Evolutionary conservation across 164 flowering plant genomes (phyloP), one percentile per base, ranked within the genome.

Genomic region (Stephania japonica): DNA sequence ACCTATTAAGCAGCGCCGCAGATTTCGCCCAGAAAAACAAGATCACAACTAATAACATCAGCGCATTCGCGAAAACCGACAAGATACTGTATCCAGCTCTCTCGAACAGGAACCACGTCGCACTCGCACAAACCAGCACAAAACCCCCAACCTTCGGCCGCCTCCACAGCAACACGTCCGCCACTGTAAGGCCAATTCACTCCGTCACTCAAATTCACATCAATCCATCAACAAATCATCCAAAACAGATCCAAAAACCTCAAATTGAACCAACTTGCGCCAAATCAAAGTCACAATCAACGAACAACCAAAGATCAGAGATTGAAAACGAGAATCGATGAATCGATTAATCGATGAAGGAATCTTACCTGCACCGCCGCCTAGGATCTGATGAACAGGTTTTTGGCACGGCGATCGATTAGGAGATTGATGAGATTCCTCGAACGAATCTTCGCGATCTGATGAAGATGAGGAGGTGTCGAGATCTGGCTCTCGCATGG

Each of bases 1-100:
- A 93, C 97, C 98, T 82, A 71, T 89, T 91, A 70, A 93, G 91
- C 69, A 91, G 81, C 43, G 88, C 77, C 19, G 98, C 98, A 27
- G 96, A 88, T 83, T 89, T 93, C 11, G 89, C 93, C 98, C 98
- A 93, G 44, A 86, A 72, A 80, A 91, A 93, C 70, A 93, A 84
- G 71, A 91, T 87, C 7, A 73, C 79, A 61, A 91, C 89, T 2
- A 92, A 84, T 67, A 94, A 84, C 78, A 92, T 76, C 4, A 91
- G 62, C 16, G 87, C 90, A 82, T 90, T 89, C 4, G 97, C 75
- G n/a, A 83, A 72, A 44, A 89, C 85, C 14, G 90, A 81, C 26
- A 89, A 64, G 19, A 81, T 63, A 77, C 82, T 88, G 71, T 88
- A 91, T 59, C 91, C 97, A 7, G 83, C 92, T 25, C 76, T 72